Evolutionary conservation across 305 asterid species (phyloP).

Genomic region (Coffea humblotiana): DNA sequence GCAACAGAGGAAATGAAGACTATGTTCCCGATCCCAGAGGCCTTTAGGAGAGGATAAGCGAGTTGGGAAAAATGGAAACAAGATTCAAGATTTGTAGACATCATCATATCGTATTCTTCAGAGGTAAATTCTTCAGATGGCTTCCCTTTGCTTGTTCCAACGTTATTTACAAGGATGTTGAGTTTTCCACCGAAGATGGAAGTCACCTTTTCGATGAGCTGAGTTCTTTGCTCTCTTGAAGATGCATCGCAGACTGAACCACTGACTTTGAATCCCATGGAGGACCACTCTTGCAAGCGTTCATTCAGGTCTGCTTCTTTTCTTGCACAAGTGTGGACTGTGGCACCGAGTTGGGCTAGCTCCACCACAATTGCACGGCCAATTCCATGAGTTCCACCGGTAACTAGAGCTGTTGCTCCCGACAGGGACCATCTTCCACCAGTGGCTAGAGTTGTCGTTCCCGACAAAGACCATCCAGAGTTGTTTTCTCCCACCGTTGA

Average conservation of each 20-base stretch:
- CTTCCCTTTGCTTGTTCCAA: constrained; percentile 5
- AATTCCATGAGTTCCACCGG: constrained; percentile 21
- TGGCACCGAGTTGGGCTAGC: constrained; percentile 12
- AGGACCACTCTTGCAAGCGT: constrained; percentile 5
- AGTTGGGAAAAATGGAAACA: constrained; percentile 26
- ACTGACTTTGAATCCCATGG: constrained; percentile 12
- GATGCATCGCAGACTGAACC: constrained; percentile 18
- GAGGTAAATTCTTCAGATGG: constrained; percentile 15
- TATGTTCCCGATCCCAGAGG: neutral
- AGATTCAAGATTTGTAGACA: constrained; percentile 30
- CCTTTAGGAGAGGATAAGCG: constrained; percentile 22
- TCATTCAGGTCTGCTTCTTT: constrained; percentile 11
- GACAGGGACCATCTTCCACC: constrained; percentile 17
- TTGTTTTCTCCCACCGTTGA: too few species aligned
- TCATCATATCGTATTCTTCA: constrained; percentile 7
- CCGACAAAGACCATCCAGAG: too few species aligned
- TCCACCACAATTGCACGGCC: constrained; percentile 25
- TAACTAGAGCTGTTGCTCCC: constrained; percentile 18
- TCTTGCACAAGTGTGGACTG: constrained; percentile 15
- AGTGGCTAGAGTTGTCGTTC: too few species aligned
- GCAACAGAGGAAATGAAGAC: constrained; percentile 2
- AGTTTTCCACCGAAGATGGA: neutral
- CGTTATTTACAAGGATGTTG: constrained; percentile 24
- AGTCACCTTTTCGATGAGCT: constrained; percentile 8
- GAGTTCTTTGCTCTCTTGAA: neutral